These are phyloP conservation scores for Collariella sp. DNA, from an alignment of 495 filamentous ascomycete genomes.

Conservation along the genomic window DNA sequence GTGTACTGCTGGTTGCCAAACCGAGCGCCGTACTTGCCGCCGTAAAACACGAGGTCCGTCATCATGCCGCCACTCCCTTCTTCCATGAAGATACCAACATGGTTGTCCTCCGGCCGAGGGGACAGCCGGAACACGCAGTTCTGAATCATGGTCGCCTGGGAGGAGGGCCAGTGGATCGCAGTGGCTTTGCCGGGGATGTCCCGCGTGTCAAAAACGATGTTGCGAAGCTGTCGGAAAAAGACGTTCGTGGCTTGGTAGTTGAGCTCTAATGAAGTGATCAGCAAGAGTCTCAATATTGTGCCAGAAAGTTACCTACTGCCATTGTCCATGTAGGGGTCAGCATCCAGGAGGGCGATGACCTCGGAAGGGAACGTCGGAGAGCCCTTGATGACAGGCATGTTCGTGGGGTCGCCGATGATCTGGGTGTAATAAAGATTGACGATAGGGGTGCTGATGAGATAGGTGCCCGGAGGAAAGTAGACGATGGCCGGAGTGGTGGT, in stretches of 20 bases:
- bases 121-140: conserved; percentile 78
- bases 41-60: conserved; percentile 62
- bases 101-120: conserved; percentile 46
- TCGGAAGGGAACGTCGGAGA: conserved; percentile 44
- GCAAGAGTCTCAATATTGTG: not conserved
- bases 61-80: conserved; percentile 65
- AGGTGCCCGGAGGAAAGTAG: conserved; percentile 62
- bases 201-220: conserved; percentile 79
- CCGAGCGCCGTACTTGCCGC: conserved; percentile 52
- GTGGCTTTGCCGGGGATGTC: conserved; percentile 51
- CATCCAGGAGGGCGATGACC: conserved; percentile 19
- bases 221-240: conserved; percentile 89
- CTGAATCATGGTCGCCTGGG: conserved; percentile 81
- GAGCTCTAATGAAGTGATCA: conserved; percentile 9
- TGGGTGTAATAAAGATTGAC: conserved; percentile 60
- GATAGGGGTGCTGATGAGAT: conserved; percentile 50
- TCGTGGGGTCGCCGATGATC: conserved; percentile 49
- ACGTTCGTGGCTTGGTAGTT: conserved; percentile 60
- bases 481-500: conserved; percentile 64
- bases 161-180: conserved; percentile 92
- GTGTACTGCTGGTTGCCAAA: conserved; percentile 85
- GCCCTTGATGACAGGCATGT: conserved; percentile 64
- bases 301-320: conserved; percentile 8
- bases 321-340: conserved; percentile 18
- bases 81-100: conserved; percentile 69